These are phyloP conservation scores for Shiraia bambusicola DNA, from an alignment of 2,329 filamentous ascomycete species.

Conservation along the genomic window DNA sequence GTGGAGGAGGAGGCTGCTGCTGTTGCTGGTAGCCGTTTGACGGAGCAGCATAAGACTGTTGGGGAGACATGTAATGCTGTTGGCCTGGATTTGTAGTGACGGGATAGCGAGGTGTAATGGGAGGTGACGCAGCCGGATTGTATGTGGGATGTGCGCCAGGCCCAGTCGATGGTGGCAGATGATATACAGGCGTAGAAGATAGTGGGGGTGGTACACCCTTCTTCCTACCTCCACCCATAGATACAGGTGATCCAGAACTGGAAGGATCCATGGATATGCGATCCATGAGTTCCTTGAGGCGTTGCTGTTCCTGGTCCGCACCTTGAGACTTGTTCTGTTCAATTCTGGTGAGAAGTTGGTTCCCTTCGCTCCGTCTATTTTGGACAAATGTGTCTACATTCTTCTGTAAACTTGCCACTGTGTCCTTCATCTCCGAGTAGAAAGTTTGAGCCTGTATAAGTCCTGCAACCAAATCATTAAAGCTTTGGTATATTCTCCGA, in stretches of 20 bases:
- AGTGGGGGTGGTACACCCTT: slow-evolving; percentile 47
- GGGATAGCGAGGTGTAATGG: slow-evolving; percentile 50
- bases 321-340: slow-evolving; percentile 72
- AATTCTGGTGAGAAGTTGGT: slow-evolving; percentile 84
- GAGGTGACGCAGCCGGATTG: slow-evolving; percentile 52
- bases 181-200: slow-evolving; percentile 33
- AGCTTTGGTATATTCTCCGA: slow-evolving; percentile 88
- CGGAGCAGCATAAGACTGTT: slow-evolving; percentile 25
- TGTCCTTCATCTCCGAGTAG: slow-evolving; percentile 95
- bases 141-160: slow-evolving; percentile 47
- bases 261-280: slow-evolving; percentile 79
- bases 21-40: slow-evolving; percentile 33
- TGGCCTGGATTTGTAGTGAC: slow-evolving; percentile 32
- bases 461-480: slow-evolving; percentile 83
- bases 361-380: slow-evolving; percentile 87
- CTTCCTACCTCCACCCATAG: slow-evolving; percentile 30
- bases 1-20: too few species aligned
- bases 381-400: slow-evolving; percentile 97
- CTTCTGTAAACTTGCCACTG: slow-evolving; percentile 85
- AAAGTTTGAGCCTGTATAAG: slow-evolving; percentile 86
- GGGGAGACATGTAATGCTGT: slow-evolving; percentile 38
- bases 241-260: slow-evolving; percentile 31
- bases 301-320: slow-evolving; percentile 82
- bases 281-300: slow-evolving; percentile 88
- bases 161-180: slow-evolving; percentile 32